These are phyloP conservation scores for Dalbergia cochinchinensis DNA, from an alignment of 306 rosid genomes.

Conservation along the genomic window DNA sequence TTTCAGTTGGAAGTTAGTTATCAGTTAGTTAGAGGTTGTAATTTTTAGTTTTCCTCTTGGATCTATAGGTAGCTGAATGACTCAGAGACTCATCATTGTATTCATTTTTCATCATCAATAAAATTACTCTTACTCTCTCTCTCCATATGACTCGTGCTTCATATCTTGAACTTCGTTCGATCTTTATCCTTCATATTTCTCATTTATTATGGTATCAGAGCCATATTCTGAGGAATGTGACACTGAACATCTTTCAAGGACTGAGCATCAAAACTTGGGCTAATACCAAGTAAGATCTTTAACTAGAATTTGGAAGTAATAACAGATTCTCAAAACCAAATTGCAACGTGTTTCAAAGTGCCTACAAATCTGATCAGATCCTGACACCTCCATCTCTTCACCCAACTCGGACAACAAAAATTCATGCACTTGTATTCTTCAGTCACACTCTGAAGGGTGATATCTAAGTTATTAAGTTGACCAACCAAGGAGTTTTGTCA, in stretches of 20 bases:
- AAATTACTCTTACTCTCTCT: too few species aligned
- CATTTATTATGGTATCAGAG: too few species aligned
- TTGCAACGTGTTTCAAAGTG: constrained; percentile 29
- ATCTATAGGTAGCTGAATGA: too few species aligned
- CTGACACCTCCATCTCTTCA: constrained; percentile 40
- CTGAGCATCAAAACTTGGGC: constrained; percentile 14
- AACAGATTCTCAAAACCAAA: constrained; percentile 34
- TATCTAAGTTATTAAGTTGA: constrained; percentile 41
- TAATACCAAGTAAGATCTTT: constrained; percentile 32
- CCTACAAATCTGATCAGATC: constrained; percentile 30
- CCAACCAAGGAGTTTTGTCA: constrained; percentile 35
- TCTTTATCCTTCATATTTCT: too few species aligned
- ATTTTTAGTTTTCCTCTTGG: too few species aligned
- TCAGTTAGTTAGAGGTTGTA: too few species aligned
- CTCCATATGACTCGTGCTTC: too few species aligned
- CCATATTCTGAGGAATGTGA: not conserved
- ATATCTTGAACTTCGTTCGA: too few species aligned
- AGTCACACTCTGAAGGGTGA: constrained; percentile 42
- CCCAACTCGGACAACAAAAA: constrained; percentile 30
- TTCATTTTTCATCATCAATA: too few species aligned
- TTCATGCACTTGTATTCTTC: constrained; percentile 32
- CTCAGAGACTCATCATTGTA: too few species aligned
- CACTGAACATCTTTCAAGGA: constrained; percentile 12
- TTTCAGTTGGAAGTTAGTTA: too few species aligned
- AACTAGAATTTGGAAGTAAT: not conserved